phyloP scores from a whole-genome alignment of 345 rosid genomes.

The Mallotus nudiflorus region DNA sequence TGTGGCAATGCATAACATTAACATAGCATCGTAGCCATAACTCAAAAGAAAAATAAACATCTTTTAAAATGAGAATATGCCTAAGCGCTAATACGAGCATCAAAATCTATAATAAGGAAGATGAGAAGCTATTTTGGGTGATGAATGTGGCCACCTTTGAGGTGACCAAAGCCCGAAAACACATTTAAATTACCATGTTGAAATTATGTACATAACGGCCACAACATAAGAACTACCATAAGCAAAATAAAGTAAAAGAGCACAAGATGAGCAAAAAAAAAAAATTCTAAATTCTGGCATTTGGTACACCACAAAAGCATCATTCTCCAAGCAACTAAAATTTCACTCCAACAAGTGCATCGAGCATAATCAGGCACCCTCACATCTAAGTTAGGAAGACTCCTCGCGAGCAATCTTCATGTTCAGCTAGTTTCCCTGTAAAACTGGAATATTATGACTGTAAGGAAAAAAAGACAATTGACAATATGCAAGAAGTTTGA shows the following conservation, averaged over 20 bases:
- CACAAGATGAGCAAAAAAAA: background rate
- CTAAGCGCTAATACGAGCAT: constrained; percentile 8
- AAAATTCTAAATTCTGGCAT: background rate
- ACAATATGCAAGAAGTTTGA: background rate
- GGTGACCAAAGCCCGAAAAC: constrained; percentile 15
- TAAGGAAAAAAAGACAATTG: too few species aligned
- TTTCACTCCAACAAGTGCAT: constrained; percentile 11
- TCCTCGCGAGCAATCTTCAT: constrained; percentile 6
- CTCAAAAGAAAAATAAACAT: background rate
- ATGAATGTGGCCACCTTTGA: background rate
- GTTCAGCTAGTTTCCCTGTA: constrained; percentile 20
- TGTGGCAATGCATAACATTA: background rate
- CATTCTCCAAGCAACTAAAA: constrained; percentile 3
- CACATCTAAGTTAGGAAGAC: constrained; percentile 2
- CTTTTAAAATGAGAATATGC: constrained; percentile 9
- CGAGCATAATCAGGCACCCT: constrained; percentile 8
- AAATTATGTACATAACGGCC: constrained; percentile 30
- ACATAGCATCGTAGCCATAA: background rate
- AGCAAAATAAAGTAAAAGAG: background rate
- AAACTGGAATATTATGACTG: background rate
- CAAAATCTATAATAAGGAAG: background rate
- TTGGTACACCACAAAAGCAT: constrained; percentile 7
- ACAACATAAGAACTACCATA: background rate
- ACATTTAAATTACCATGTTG: constrained; percentile 21
- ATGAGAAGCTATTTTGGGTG: background rate